A percentile compares a stretch with the other conserved stretches of the same genome.
phyloP scores from a whole-genome alignment of 371 early-diverging fungal species.

The Apophysomyces trapeziformis region DNA sequence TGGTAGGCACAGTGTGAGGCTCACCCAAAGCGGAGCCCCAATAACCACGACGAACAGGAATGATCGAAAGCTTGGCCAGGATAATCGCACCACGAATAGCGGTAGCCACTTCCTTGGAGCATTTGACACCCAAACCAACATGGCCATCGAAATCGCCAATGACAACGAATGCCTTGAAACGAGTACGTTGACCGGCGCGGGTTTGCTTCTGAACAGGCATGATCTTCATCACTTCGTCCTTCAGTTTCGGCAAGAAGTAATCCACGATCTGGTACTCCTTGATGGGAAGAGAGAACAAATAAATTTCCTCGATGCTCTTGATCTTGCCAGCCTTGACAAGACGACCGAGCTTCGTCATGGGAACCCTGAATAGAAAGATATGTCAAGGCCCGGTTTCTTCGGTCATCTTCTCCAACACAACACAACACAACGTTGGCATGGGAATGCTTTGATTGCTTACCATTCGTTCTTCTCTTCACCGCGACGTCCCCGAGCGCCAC shows the following conservation, averaged over 20 bases:
- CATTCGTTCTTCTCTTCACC: conserved; percentile 91
- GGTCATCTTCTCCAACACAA: too few species aligned
- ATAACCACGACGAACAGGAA: conserved; percentile 99
- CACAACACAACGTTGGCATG: neutral
- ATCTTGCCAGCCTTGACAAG: conserved; percentile 95
- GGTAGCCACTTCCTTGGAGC: conserved; percentile 99
- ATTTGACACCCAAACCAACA: conserved; percentile 99
- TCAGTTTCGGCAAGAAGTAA: conserved; percentile 94
- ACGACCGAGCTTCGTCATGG: conserved; percentile 98
- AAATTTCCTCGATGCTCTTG: conserved; percentile 95
- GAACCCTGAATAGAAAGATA: conserved; percentile 59
- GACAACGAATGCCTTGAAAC: conserved; percentile 99
- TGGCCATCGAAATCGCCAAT: conserved; percentile 98
- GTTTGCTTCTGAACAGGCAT: conserved; percentile 99
- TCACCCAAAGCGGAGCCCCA: conserved; percentile 98
- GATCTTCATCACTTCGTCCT: conserved; percentile 99
- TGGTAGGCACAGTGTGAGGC: conserved; percentile 99
- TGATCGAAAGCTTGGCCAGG: conserved; percentile 98
- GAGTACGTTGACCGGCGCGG: conserved; percentile 99
- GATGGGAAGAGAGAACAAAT: conserved; percentile 97
- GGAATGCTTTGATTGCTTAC: conserved; percentile 25
- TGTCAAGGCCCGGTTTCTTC: neutral
- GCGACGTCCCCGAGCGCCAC: conserved; percentile 81
- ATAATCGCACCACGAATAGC: conserved; percentile 99
- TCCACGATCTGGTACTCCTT: conserved; percentile 99